A percentile compares a stretch with the other conserved stretches of the same genome.
Evolutionary conservation across 2,329 filamentous ascomycete genomes (phyloP).

Genomic region (Fragosphaeria purpurea): DNA sequence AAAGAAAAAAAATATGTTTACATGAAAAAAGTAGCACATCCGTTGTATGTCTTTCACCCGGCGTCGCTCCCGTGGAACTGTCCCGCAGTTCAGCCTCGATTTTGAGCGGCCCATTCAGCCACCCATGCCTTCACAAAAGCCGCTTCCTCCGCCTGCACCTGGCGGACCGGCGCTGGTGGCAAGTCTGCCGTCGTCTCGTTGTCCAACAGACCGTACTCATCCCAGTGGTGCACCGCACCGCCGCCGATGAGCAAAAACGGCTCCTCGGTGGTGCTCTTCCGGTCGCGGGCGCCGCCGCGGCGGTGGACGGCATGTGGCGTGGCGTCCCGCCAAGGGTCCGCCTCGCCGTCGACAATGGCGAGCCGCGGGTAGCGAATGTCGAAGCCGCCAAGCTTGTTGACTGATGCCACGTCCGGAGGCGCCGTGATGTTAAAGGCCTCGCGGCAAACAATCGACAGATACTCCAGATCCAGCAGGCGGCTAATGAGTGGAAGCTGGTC

Average conservation of each 20-base stretch:
- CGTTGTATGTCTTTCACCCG: no score
- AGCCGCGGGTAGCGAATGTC: constrained; percentile 64
- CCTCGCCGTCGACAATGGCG: constrained; percentile 66
- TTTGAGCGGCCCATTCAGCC: constrained; percentile 6
- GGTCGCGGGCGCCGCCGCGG: constrained; percentile 40
- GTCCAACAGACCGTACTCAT: constrained; percentile 57
- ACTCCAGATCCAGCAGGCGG: constrained; percentile 56
- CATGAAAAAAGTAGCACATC: no score
- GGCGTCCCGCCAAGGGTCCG: constrained; percentile 70
- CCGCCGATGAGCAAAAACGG: constrained; percentile 63
- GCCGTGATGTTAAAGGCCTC: constrained; percentile 59
- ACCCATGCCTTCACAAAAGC: constrained; percentile 14
- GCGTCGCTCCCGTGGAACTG: no score
- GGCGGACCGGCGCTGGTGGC: constrained; percentile 9
- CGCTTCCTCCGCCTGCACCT: constrained; percentile 12
- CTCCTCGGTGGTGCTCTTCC: constrained; percentile 51
- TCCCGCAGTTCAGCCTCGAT: no score
- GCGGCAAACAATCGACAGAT: constrained; percentile 51
- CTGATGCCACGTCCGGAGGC: constrained; percentile 50
- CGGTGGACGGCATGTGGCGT: constrained; percentile 59
- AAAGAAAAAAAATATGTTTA: no score
- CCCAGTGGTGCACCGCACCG: constrained; percentile 71
- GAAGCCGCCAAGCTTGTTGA: constrained; percentile 71
- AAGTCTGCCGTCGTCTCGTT: constrained; percentile 41
- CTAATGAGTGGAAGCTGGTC: constrained; percentile 61